Percentiles rank a stretch among this genome's conserved stretches.
Conservation (phyloP, 345 rosid species). For the Moricandia moricandioides region DNA sequence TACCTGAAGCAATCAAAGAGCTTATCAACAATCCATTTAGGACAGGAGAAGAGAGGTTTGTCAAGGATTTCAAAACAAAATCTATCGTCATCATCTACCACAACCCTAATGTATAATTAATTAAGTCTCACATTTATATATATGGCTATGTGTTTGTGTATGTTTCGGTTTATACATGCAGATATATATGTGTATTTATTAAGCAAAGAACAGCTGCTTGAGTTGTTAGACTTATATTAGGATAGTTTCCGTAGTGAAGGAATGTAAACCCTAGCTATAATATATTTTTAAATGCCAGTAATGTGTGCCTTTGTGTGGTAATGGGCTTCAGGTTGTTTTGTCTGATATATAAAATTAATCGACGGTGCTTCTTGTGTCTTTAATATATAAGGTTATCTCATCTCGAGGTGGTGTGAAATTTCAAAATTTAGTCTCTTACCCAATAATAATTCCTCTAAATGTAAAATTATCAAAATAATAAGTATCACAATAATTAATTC, state of each 20-base stretch:
- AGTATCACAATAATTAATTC: too few relatives aligned
- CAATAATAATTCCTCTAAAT: not conserved
- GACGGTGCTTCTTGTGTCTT: not conserved
- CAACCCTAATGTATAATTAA: conserved; percentile 20
- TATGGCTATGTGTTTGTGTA: not conserved
- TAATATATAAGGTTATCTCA: not conserved
- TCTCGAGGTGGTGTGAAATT: not conserved
- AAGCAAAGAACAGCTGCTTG: conserved; percentile 3
- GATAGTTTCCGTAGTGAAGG: not conserved
- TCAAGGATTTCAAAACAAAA: conserved; percentile 26
- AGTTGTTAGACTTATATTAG: conserved; percentile 1
- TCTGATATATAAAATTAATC: not conserved
- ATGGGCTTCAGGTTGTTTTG: not conserved
- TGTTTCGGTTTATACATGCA: conserved; percentile 21
- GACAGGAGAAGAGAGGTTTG: conserved; percentile 19
- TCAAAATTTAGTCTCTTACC: not conserved
- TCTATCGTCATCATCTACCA: conserved; percentile 36
- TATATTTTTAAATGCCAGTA: not conserved
- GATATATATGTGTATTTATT: not conserved
- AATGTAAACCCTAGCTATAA: not conserved
- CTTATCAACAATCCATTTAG: conserved; percentile 40
- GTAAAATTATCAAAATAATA: not conserved
- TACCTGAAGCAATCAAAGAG: conserved; percentile 54
- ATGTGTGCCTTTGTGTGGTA: not conserved
- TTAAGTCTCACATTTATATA: not conserved